Evolutionary conservation across 2,329 filamentous ascomycete species (phyloP).

Genomic region (Pseudopyrenochaeta lycopersici): DNA sequence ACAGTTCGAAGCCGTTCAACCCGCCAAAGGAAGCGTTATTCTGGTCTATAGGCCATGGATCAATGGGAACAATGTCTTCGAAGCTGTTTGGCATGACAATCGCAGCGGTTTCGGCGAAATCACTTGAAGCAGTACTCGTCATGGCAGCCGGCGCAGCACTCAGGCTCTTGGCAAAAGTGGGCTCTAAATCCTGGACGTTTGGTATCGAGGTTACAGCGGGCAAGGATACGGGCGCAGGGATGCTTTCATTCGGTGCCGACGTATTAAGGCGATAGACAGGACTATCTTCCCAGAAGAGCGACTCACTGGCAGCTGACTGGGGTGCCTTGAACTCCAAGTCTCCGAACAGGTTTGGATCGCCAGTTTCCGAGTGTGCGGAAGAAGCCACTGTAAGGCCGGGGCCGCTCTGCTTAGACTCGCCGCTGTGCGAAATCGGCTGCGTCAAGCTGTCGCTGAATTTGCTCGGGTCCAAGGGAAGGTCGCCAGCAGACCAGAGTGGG

Average conservation of each 20-base stretch:
- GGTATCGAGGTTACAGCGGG: slow-evolving; percentile 27
- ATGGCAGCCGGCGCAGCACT: slow-evolving; percentile 30
- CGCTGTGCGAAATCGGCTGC: slow-evolving; percentile 52
- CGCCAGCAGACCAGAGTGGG: slow-evolving; percentile 50
- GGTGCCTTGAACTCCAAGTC: slow-evolving; percentile 46
- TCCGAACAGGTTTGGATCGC: slow-evolving; percentile 43
- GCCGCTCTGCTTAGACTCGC: slow-evolving; percentile 51
- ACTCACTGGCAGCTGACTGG: slow-evolving; percentile 42
- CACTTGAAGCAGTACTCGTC: slow-evolving; percentile 28
- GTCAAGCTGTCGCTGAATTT: slow-evolving; percentile 45
- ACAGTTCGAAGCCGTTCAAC: slow-evolving; percentile 35
- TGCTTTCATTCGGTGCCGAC: slow-evolving; percentile 30
- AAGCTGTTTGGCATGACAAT: slow-evolving; percentile 44
- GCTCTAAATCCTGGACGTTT: slow-evolving; percentile 36
- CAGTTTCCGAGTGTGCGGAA: slow-evolving; percentile 52
- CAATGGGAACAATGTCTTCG: slow-evolving; percentile 38
- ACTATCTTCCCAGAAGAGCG: slow-evolving; percentile 49
- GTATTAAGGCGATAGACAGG: slow-evolving; percentile 44
- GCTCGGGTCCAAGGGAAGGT: slow-evolving; percentile 51
- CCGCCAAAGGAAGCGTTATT: slow-evolving; percentile 34
- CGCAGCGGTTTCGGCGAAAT: slow-evolving; percentile 39
- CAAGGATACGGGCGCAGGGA: slow-evolving; percentile 35
- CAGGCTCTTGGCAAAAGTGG: slow-evolving; percentile 41
- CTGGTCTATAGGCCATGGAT: slow-evolving; percentile 44
- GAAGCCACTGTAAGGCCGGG: slow-evolving; percentile 52